A percentile compares a stretch with the other conserved stretches of the same genome.
phyloP scores from a whole-genome alignment of 345 rosid species.

The Draba incana region DNA sequence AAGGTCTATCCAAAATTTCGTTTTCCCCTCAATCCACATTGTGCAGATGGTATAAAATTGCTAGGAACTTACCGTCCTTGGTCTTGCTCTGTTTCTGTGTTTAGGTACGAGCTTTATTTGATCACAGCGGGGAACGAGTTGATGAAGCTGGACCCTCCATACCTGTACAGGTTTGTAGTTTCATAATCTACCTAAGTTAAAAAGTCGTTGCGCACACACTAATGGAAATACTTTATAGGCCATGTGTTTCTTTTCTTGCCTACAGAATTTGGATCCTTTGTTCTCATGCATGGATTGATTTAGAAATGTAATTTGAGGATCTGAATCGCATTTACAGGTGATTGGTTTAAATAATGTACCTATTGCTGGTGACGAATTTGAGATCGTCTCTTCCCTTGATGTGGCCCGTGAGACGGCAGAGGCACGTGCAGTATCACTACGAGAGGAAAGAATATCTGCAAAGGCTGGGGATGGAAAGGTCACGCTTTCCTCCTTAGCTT shows the following conservation, averaged over 20 bases:
- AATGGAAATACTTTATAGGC: slow-evolving; percentile 15
- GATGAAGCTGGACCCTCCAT: slow-evolving; percentile 95
- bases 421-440: slow-evolving; percentile 63
- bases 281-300: slow-evolving; percentile 15
- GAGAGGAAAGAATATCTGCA: slow-evolving; percentile 79
- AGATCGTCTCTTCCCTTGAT: slow-evolving; percentile 81
- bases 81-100: slow-evolving; percentile 27
- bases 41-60: slow-evolving; percentile 17
- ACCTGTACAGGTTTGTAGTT: slow-evolving; percentile 78
- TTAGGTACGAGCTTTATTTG: slow-evolving; percentile 94
- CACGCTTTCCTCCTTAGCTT: slow-evolving; percentile 94
- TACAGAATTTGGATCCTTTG: neutral
- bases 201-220: neutral
- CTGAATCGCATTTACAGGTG: slow-evolving; percentile 54
- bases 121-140: slow-evolving; percentile 73
- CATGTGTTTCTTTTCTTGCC: slow-evolving; percentile 18
- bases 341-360: slow-evolving; percentile 87
- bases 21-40: slow-evolving; percentile 19
- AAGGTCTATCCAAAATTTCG: slow-evolving; percentile 61
- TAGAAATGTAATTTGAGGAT: slow-evolving; percentile 20
- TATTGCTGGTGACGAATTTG: slow-evolving; percentile 92
- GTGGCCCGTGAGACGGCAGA: slow-evolving; percentile 90
- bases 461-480: slow-evolving; percentile 97
- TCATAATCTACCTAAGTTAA: slow-evolving; percentile 20
- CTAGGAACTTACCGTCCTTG: slow-evolving; percentile 28